Percentiles rank a stretch among this genome's conserved stretches.
These are phyloP conservation scores for Yarrowia bubula DNA, from an alignment of 805 yeast genomes.

Conservation along the genomic window DNA sequence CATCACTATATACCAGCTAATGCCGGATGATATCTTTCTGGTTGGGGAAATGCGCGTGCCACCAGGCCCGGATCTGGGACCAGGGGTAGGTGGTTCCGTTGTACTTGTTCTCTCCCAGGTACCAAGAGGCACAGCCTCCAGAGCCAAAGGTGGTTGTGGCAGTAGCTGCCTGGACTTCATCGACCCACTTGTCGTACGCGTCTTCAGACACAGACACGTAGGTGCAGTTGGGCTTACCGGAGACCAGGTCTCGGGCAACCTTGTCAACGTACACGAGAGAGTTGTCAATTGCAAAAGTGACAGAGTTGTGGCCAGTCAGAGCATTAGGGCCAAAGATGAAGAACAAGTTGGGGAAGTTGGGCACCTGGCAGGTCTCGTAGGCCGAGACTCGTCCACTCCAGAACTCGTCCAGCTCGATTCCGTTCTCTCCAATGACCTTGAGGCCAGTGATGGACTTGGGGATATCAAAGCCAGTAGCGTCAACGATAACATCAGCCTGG, in stretches of 20 bases:
- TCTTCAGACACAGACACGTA: slow-evolving; percentile 28
- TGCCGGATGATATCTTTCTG: slow-evolving; percentile 9
- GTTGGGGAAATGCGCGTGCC: slow-evolving; percentile 23
- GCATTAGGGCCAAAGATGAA: slow-evolving; percentile 30
- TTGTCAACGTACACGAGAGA: slow-evolving; percentile 28
- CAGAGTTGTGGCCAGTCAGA: slow-evolving; percentile 31
- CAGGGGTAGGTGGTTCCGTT: slow-evolving; percentile 31
- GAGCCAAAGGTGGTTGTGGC: slow-evolving; percentile 22
- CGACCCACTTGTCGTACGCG: slow-evolving; percentile 30
- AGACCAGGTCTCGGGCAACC: slow-evolving; percentile 23
- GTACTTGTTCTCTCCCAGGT: slow-evolving; percentile 18
- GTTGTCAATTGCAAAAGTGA: slow-evolving; percentile 30
- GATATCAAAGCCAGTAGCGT: slow-evolving; percentile 31
- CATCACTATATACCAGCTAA: not conserved
- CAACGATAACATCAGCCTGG: slow-evolving; percentile 31
- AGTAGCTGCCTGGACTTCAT: slow-evolving; percentile 25
- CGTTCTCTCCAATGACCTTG: slow-evolving; percentile 27
- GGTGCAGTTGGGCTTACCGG: slow-evolving; percentile 16
- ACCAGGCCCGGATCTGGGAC: slow-evolving; percentile 30
- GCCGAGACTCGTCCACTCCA: slow-evolving; percentile 27
- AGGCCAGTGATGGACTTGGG: slow-evolving; percentile 19
- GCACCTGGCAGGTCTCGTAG: slow-evolving; percentile 29
- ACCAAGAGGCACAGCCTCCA: slow-evolving; percentile 33
- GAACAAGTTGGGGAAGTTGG: slow-evolving; percentile 31
- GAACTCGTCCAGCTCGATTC: slow-evolving; percentile 16